Base-by-base conservation (phyloP, 2,329 filamentous ascomycete species). In the Lasiodiplodia gonubiensis region DNA sequence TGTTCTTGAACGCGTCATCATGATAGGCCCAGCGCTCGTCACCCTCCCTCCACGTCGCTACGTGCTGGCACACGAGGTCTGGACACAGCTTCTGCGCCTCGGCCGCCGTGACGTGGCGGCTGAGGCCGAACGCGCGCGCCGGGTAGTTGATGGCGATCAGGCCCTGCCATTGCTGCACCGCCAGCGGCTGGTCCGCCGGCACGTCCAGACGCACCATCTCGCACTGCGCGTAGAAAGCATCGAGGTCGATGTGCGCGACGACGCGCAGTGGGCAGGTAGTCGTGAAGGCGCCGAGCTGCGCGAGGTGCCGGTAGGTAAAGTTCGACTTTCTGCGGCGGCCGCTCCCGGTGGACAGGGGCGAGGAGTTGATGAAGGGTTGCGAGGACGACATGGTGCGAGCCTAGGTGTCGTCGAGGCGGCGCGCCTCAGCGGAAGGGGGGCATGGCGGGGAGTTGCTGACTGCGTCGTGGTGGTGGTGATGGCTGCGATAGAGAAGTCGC, bases 61-160 rank as follows among this genome's bases (percentile, higher is more conserved):
- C 95, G 78, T 99, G 95, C 79, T 97, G 94, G 65, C 92, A 83
- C 67, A 96, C 89, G 35, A 99, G 84, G 16, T 91, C 84, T 0
- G 94, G 94, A 74, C 95, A 99, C 70, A 92, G 83, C 78, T 94
- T 94, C 78, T 89, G 90, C 21, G 95, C 95, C 74, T 98, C 95
- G 4, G 84, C 84, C 51, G 92, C 86, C 10, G 89, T 91, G 70
- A 94, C 89, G 80, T 96, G 92, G 39, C 94, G 85, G 53, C 85
- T 90, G 65, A 99, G 89, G 2, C 92, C 93, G 73, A 88, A 94
- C 10, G 86, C 86, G 18, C 95, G 89, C 5, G 94, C 94, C 2
- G 95, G 89, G 75, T 99, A 99, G 81, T 99, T 99, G 79, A 99
- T 89, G 3, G 95, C 95, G 76, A 99, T 99, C 27, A 99, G 85